A percentile compares a stretch with the other conserved stretches of the same genome.
phyloP scores from a whole-genome alignment of 495 filamentous ascomycete genomes.

The Annulohypoxylon nitens region DNA sequence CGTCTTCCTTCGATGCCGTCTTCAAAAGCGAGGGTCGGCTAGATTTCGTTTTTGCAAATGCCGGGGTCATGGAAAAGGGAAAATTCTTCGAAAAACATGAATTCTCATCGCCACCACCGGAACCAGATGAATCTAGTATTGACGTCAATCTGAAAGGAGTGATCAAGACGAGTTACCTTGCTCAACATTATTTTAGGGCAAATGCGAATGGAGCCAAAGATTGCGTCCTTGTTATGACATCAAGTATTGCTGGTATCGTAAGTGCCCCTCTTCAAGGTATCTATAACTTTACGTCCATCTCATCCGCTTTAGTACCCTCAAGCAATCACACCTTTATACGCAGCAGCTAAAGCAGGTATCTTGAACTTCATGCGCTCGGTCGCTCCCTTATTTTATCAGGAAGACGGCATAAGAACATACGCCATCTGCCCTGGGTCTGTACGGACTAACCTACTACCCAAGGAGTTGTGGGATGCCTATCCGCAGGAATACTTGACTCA shows the following conservation, averaged over 20 bases:
- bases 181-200: slow-evolving; percentile 57
- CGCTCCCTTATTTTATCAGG: slow-evolving; percentile 43
- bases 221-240: slow-evolving; percentile 56
- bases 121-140: slow-evolving; percentile 54
- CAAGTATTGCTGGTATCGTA: slow-evolving; percentile 57
- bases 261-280: slow-evolving; percentile 4
- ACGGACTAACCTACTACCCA: slow-evolving; percentile 40
- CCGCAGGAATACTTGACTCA: slow-evolving; percentile 41
- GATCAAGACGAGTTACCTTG: slow-evolving; percentile 58
- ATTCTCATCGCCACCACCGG: slow-evolving; percentile 42
- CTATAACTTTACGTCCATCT: neutral
- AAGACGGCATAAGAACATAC: slow-evolving; percentile 45
- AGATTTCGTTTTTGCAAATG: slow-evolving; percentile 61
- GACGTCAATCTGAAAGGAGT: slow-evolving; percentile 58
- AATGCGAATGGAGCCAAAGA: slow-evolving; percentile 44
- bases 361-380: slow-evolving; percentile 58
- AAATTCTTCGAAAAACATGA: slow-evolving; percentile 47
- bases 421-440: slow-evolving; percentile 47
- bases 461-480: slow-evolving; percentile 46
- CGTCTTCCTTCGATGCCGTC: slow-evolving; percentile 53
- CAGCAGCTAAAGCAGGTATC: slow-evolving; percentile 58
- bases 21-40: slow-evolving; percentile 51
- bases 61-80: slow-evolving; percentile 57
- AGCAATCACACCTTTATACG: slow-evolving; percentile 57
- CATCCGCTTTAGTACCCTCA: slow-evolving; percentile 52